Evolutionary conservation across 169 alveolate genomes (phyloP), one percentile per base, ranked within the genome.

Genomic region (Cryptosporidium canis): DNA sequence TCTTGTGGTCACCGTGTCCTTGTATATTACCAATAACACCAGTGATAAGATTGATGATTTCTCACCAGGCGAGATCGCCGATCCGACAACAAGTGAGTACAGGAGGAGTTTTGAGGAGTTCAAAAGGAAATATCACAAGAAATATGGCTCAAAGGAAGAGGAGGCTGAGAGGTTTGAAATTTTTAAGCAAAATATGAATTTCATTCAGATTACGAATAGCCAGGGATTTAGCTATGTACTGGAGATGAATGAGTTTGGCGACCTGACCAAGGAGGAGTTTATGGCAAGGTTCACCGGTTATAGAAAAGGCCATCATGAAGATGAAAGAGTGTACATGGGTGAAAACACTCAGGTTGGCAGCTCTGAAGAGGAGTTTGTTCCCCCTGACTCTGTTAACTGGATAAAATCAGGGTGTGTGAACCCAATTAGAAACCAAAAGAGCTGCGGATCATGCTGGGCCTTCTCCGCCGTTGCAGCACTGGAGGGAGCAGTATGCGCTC

Each of bases 361-460:
- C 33, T 24, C 2, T 11, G 44, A 55, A 18, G 16, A 43, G 12
- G 35, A 71, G 7, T 33, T 31, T 16, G 21, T 63, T 35, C 48
- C 55, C 39, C 94, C 94, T 31, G 8, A 18, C 21, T 45, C 85
- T 5, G 65, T 92, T 31, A 90, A 92, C 72, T 92, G 94, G 94
- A 41, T 83, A 1, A 65, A 39, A 72, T 33, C 64, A 31, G 93
- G 93, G 9, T 90, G 93, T 56, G 93, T 92, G 39, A 92, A 92
- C 27, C 90, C 91, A 21, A 82, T 90, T 63, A 90, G 90, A 51
- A 66, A 87, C 53, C 92, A 87, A 56, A 41, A 66, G 47, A 45
- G 47, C 66, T 94, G 98, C 55, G 97, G 98, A 4, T 93, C 97
- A 24, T 95, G 97, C 92, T 96, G 98, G 98, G 97, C 98, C 31